These are phyloP conservation scores for Rhododendron henanense DNA, from an alignment of 148 eudicot genomes.

Conservation along the genomic window DNA sequence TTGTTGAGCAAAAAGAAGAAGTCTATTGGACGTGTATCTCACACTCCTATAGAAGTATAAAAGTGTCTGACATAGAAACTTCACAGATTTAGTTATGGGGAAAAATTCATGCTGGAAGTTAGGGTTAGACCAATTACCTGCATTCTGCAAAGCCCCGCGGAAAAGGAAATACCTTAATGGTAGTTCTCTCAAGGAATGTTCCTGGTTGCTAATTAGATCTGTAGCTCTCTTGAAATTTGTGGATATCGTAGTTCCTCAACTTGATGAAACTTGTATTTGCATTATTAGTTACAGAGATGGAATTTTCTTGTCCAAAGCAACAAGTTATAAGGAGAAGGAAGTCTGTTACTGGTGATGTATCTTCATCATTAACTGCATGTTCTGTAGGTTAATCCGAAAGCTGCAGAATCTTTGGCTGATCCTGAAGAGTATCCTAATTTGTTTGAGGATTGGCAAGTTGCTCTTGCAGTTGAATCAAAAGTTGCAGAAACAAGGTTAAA, in stretches of 20 bases:
- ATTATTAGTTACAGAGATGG: neutral
- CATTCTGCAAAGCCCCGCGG: neutral
- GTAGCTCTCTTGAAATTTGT: neutral
- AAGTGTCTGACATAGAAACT: neutral
- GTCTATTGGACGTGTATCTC: neutral
- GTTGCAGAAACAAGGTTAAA: slow-evolving; percentile 74
- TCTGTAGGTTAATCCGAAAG: slow-evolving; percentile 80
- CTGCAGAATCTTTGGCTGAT: slow-evolving; percentile 97
- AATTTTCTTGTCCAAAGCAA: neutral
- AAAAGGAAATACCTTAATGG: neutral
- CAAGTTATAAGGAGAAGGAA: neutral
- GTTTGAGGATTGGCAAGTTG: slow-evolving; percentile 97
- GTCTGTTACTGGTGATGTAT: neutral
- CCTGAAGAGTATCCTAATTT: slow-evolving; percentile 88
- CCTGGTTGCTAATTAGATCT: neutral
- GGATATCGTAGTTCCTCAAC: neutral
- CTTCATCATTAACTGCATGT: neutral
- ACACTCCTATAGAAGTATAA: neutral
- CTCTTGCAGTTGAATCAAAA: slow-evolving; percentile 81
- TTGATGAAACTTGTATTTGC: neutral
- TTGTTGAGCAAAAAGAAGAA: neutral
- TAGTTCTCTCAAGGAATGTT: neutral
- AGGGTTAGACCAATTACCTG: neutral
- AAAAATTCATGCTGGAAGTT: neutral
- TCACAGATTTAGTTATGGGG: neutral